Evolutionary conservation across 768 basidiomycete genomes (phyloP).

Genomic region (Porpolomopsis calyptriformis): DNA sequence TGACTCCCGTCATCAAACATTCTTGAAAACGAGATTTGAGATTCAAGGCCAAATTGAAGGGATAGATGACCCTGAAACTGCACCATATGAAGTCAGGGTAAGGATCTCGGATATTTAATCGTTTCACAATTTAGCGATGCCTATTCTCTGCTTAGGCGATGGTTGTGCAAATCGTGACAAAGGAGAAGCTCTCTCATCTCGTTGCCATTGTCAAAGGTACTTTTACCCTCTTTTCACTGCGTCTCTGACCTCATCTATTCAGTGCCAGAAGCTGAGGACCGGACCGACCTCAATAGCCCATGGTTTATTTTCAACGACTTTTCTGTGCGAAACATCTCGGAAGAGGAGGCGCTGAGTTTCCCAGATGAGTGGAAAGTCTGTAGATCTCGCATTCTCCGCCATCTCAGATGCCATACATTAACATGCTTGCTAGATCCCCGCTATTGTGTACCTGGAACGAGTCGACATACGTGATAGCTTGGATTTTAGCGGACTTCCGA

Average conservation of each 20-base stretch:
- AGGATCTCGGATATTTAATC: conserved; percentile 16
- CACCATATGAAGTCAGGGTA: conserved; percentile 67
- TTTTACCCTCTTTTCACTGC: conserved; percentile 9
- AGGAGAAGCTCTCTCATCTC: conserved; percentile 68
- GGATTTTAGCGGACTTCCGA: conserved; percentile 56
- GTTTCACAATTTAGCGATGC: neutral
- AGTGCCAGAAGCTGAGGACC: conserved; percentile 63
- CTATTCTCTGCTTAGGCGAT: conserved; percentile 43
- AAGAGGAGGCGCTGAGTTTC: conserved; percentile 82
- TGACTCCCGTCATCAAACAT: conserved; percentile 47
- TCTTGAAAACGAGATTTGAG: conserved; percentile 48
- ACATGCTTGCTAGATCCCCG: conserved; percentile 50
- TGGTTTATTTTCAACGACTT: conserved; percentile 99
- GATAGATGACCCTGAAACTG: conserved; percentile 41
- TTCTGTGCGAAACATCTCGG: conserved; percentile 70
- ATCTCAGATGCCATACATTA: conserved; percentile 2
- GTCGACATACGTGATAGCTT: conserved; percentile 46
- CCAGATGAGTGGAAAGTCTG: conserved; percentile 86
- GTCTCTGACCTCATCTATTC: neutral
- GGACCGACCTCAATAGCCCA: conserved; percentile 33
- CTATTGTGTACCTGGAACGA: conserved; percentile 85
- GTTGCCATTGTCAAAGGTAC: conserved; percentile 80
- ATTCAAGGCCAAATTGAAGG: conserved; percentile 52
- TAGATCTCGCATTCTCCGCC: neutral
- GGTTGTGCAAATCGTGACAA: conserved; percentile 67